Evolutionary conservation across 352 stramenopile genomes (phyloP).

Genomic region (Phytophthora idaei): DNA sequence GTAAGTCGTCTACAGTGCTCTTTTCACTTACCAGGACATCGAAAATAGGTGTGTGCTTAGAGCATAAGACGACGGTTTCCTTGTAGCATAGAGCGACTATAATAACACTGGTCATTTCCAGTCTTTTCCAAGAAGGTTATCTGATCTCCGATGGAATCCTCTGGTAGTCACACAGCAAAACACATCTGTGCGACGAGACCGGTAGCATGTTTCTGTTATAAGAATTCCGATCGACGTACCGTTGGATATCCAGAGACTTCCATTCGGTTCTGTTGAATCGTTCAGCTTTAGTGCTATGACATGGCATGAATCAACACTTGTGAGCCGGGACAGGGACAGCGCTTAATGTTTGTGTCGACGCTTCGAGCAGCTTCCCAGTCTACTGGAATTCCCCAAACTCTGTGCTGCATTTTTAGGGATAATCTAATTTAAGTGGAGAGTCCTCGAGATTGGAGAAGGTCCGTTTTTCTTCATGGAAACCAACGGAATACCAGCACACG

Average conservation of each 20-base stretch:
- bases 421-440: too few relatives aligned
- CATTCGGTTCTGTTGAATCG: background rate
- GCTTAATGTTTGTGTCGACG: background rate
- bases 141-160: too few relatives aligned
- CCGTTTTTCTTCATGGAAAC: slow-evolving; percentile 2
- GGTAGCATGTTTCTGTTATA: background rate
- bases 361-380: background rate
- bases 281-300: background rate
- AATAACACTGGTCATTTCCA: too few relatives aligned
- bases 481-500: slow-evolving; percentile 17
- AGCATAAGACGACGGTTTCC: too few relatives aligned
- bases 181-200: slow-evolving; percentile 9
- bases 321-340: slow-evolving; percentile 4
- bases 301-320: slow-evolving; percentile 16
- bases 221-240: background rate
- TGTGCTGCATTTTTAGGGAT: too few relatives aligned
- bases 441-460: background rate
- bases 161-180: background rate
- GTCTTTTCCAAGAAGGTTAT: too few relatives aligned
- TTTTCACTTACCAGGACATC: background rate
- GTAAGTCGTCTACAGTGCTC: too few relatives aligned
- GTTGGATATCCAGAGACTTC: background rate
- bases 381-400: too few relatives aligned
- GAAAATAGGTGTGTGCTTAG: background rate
- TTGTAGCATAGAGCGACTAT: too few relatives aligned